phyloP scores from a whole-genome alignment of 2,329 filamentous ascomycete species.

The Colletotrichum eremochloae region DNA sequence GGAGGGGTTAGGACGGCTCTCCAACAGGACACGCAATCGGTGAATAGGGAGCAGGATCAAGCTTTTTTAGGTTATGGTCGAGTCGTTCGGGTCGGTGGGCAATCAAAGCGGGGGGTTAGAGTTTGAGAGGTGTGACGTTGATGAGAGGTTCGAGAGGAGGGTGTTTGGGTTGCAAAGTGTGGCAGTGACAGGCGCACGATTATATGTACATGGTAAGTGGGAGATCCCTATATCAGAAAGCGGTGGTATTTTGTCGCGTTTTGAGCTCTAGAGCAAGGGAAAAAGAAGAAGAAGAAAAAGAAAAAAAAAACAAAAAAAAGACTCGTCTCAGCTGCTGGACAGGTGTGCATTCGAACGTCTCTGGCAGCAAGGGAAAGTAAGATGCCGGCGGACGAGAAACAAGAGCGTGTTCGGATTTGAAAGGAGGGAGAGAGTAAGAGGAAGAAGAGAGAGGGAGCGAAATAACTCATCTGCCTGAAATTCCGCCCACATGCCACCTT shows the following conservation, averaged over 20 bases:
- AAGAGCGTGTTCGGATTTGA: constrained; percentile 5
- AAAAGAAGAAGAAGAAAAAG: background rate
- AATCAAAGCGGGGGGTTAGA: constrained; percentile 30
- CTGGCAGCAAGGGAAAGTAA: constrained; percentile 12
- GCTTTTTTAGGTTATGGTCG: constrained; percentile 26
- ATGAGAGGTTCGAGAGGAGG: constrained; percentile 22
- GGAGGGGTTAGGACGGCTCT: background rate
- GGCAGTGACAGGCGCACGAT: constrained; percentile 30
- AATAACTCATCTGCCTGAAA: constrained; percentile 15
- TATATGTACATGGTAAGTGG: constrained; percentile 13
- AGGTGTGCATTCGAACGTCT: background rate
- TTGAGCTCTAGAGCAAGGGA: background rate
- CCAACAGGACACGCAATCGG: background rate
- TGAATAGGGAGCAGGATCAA: constrained; percentile 1
- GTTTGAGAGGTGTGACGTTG: constrained; percentile 38
- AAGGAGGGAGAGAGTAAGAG: background rate
- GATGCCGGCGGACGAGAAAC: constrained; percentile 5
- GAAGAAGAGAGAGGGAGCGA: background rate
- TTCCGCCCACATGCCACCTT: constrained; percentile 25
- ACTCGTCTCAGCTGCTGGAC: constrained; percentile 1
- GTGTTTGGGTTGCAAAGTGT: constrained; percentile 27
- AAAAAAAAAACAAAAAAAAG: background rate
- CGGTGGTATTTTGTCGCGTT: constrained; percentile 9
- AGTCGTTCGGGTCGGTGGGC: background rate
- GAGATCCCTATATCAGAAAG: constrained; percentile 5